These are phyloP conservation scores for Salvia miltiorrhiza DNA, from an alignment of 257 asterid species.

Conservation along the genomic window DNA sequence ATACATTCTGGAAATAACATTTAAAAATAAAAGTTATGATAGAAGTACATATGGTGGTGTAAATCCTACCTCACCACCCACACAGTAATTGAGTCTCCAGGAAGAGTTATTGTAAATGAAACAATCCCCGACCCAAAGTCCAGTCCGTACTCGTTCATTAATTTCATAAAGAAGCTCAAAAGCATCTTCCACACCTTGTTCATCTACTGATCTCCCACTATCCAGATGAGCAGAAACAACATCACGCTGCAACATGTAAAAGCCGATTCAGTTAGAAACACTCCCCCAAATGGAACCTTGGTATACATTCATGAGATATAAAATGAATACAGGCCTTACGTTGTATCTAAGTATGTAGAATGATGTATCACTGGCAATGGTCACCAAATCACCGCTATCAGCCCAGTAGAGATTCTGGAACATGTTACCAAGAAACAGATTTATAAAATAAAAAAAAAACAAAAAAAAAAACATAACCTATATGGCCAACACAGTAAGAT, in stretches of 20 bases:
- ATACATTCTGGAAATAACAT: constrained; percentile 11
- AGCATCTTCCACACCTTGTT: constrained; percentile 97
- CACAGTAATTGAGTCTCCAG: constrained; percentile 97
- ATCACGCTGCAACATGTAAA: constrained; percentile 72
- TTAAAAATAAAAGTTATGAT: neutral
- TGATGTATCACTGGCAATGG: constrained; percentile 79
- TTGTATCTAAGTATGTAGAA: constrained; percentile 78
- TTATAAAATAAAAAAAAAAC: no score
- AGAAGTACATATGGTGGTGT: neutral
- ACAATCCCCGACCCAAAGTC: constrained; percentile 99
- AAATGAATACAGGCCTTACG: constrained; percentile 36
- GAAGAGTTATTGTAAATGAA: constrained; percentile 93
- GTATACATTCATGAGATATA: constrained; percentile 13
- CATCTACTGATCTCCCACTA: constrained; percentile 85
- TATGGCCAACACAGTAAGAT: constrained; percentile 16
- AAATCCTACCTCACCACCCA: constrained; percentile 90
- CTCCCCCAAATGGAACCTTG: neutral
- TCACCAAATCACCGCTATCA: constrained; percentile 83
- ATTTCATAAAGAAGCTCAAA: constrained; percentile 93
- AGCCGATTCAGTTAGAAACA: constrained; percentile 13
- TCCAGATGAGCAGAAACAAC: constrained; percentile 89
- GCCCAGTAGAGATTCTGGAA: constrained; percentile 95
- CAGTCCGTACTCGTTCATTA: constrained; percentile 95
- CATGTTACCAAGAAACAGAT: constrained; percentile 24
- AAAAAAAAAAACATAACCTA: neutral